A percentile compares a stretch with the other conserved stretches of the same genome.
These are phyloP conservation scores for Metschnikowia corniflorae DNA, from an alignment of 805 yeast genomes.

Conservation along the genomic window DNA sequence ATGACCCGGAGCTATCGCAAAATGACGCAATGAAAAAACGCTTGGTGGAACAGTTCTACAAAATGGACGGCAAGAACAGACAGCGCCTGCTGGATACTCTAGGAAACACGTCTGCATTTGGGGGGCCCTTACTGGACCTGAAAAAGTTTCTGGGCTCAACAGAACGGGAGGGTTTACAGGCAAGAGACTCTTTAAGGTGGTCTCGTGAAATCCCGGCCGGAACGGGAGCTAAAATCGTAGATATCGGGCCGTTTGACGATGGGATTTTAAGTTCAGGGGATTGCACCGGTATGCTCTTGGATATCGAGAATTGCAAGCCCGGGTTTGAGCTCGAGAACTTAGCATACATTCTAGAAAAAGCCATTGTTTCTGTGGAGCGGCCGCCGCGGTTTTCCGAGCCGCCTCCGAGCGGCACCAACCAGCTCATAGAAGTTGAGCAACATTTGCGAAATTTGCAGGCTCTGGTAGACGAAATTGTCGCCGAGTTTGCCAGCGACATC, in stretches of 20 bases:
- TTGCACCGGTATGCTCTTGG: slow-evolving; percentile 3
- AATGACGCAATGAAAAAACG: slow-evolving; percentile 26
- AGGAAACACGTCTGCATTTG: background rate
- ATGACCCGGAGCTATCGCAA: background rate
- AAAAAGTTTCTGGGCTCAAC: background rate
- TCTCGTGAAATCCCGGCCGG: background rate
- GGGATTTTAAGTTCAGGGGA: slow-evolving; percentile 1
- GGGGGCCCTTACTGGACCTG: background rate
- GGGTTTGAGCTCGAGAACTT: slow-evolving; percentile 7
- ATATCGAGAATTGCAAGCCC: slow-evolving; percentile 1
- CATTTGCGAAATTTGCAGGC: slow-evolving; percentile 20
- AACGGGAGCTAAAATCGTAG: background rate
- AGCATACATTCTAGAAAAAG: slow-evolving; percentile 2
- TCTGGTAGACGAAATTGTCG: slow-evolving; percentile 19
- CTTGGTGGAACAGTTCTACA: slow-evolving; percentile 41
- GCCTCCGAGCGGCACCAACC: slow-evolving; percentile 6
- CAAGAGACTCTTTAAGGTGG: too few relatives aligned
- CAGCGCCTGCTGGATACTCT: background rate
- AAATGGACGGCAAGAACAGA: slow-evolving; percentile 18
- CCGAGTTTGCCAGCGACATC: slow-evolving; percentile 19
- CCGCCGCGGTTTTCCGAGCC: slow-evolving; percentile 1
- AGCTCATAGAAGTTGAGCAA: slow-evolving; percentile 17
- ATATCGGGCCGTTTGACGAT: slow-evolving; percentile 4
- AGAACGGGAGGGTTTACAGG: background rate
- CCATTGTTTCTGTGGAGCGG: slow-evolving; percentile 3